Conservation (phyloP, 1,284 basidiomycete species). For the Schizopora paradoxa region DNA sequence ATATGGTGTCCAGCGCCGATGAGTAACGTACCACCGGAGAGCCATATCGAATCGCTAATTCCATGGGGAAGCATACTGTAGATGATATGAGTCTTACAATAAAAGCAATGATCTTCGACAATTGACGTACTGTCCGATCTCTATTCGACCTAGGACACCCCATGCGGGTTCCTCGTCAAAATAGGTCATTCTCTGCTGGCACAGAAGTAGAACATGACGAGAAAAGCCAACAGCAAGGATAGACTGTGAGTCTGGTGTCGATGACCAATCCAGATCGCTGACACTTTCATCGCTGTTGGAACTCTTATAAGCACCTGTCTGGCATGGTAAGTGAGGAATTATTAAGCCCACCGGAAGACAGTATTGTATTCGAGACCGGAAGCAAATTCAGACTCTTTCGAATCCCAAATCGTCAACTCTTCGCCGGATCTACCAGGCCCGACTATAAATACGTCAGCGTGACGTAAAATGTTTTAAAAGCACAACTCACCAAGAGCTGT, state of each 20-base stretch:
- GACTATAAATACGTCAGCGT: slow-evolving; percentile 35
- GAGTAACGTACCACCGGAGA: slow-evolving; percentile 73
- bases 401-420: slow-evolving; percentile 92
- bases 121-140: slow-evolving; percentile 53
- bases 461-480: slow-evolving; percentile 3
- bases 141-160: slow-evolving; percentile 69
- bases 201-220: slow-evolving; percentile 74
- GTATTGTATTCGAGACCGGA: slow-evolving; percentile 77
- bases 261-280: slow-evolving; percentile 85
- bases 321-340: slow-evolving; percentile 12
- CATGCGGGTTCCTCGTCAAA: slow-evolving; percentile 79
- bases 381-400: slow-evolving; percentile 88
- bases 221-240: slow-evolving; percentile 84
- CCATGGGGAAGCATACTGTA: slow-evolving; percentile 66
- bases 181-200: slow-evolving; percentile 86
- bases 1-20: slow-evolving; percentile 75
- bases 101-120: neutral
- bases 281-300: slow-evolving; percentile 53
- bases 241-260: slow-evolving; percentile 84
- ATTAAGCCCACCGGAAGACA: slow-evolving; percentile 48
- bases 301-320: slow-evolving; percentile 6
- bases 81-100: neutral
- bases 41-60: slow-evolving; percentile 86
- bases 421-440: slow-evolving; percentile 51
- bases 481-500: slow-evolving; percentile 63